Percentiles rank a stretch among this genome's conserved stretches.
Evolutionary conservation across 371 early-diverging fungal genomes (phyloP).

Genomic region (Mucor irregularis): DNA sequence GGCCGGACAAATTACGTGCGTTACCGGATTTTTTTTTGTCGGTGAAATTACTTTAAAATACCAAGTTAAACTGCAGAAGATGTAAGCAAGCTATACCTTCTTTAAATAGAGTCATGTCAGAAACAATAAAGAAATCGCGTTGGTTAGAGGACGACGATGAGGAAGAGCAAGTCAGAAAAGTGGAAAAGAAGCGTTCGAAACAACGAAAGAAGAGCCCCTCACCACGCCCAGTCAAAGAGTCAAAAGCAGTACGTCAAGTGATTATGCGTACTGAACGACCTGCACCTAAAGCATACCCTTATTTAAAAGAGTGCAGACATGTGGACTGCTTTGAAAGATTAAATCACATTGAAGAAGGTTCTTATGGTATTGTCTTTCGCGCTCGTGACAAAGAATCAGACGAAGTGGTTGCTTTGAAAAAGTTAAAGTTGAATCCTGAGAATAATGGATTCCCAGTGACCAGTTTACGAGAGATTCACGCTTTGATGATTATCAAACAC

Average conservation of each 20-base stretch:
- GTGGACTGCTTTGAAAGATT: slow-evolving; percentile 89
- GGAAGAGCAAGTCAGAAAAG: not conserved
- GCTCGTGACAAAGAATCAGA: slow-evolving; percentile 90
- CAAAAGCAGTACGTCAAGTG: slow-evolving; percentile 4
- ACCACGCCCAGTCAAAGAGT: not conserved
- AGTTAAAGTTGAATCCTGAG: slow-evolving; percentile 94
- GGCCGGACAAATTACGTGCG: too few relatives aligned
- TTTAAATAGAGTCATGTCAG: too few relatives aligned
- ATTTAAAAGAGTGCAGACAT: slow-evolving; percentile 63
- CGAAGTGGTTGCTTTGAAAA: slow-evolving; percentile 97
- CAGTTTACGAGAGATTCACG: slow-evolving; percentile 88
- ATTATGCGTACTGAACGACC: slow-evolving; percentile 13
- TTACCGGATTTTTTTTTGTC: too few relatives aligned
- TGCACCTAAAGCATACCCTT: slow-evolving; percentile 9
- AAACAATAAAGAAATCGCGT: slow-evolving; percentile 30
- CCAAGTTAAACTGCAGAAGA: too few relatives aligned
- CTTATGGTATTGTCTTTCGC: slow-evolving; percentile 98
- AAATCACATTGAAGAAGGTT: slow-evolving; percentile 98
- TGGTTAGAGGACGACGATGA: slow-evolving; percentile 39
- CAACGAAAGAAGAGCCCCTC: not conserved
- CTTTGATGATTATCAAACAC: slow-evolving; percentile 85
- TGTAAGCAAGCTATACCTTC: too few relatives aligned
- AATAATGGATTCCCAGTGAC: slow-evolving; percentile 96
- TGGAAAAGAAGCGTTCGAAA: not conserved
- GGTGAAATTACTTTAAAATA: too few relatives aligned